phyloP scores from a whole-genome alignment of 805 yeast species.

The Saturnispora hagleri region DNA sequence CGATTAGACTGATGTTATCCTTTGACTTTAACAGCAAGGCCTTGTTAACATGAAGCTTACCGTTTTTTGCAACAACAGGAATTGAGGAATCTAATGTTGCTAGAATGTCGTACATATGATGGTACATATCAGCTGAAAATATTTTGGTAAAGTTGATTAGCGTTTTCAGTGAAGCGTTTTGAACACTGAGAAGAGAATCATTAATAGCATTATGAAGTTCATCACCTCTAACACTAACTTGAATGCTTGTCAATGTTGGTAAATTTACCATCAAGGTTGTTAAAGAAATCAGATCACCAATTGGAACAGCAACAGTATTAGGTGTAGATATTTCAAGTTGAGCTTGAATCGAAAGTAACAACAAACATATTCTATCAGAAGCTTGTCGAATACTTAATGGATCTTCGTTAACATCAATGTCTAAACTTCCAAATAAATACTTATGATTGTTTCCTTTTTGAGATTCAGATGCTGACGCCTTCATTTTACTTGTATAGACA shows the following conservation, averaged over 20 bases:
- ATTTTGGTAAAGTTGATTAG: constrained; percentile 29
- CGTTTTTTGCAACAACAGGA: constrained; percentile 38
- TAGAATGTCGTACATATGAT: constrained; percentile 42
- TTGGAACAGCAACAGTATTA: constrained; percentile 42
- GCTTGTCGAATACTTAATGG: constrained; percentile 44
- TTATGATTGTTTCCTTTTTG: constrained; percentile 8
- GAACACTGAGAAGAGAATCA: constrained; percentile 36
- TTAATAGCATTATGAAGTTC: constrained; percentile 36
- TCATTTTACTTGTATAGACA: constrained; percentile 34
- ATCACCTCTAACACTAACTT: constrained; percentile 50
- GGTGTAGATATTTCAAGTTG: constrained; percentile 46
- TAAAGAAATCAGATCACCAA: constrained; percentile 48
- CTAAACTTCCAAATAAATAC: constrained; percentile 37
- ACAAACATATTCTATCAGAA: constrained; percentile 39
- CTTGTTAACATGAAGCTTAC: constrained; percentile 33
- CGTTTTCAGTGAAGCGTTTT: constrained; percentile 36
- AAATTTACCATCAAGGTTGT: constrained; percentile 47
- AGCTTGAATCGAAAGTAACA: constrained; percentile 37
- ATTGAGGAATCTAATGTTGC: constrained; percentile 48
- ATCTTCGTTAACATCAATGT: constrained; percentile 46
- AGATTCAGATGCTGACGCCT: constrained; percentile 28
- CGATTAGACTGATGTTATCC: constrained; percentile 26
- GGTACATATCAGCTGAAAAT: constrained; percentile 31
- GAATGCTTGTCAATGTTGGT: constrained; percentile 33
- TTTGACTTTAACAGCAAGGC: constrained; percentile 24